Base-by-base conservation (phyloP, 176 grass and related monocot genomes). In the Oryza nivara region DNA sequence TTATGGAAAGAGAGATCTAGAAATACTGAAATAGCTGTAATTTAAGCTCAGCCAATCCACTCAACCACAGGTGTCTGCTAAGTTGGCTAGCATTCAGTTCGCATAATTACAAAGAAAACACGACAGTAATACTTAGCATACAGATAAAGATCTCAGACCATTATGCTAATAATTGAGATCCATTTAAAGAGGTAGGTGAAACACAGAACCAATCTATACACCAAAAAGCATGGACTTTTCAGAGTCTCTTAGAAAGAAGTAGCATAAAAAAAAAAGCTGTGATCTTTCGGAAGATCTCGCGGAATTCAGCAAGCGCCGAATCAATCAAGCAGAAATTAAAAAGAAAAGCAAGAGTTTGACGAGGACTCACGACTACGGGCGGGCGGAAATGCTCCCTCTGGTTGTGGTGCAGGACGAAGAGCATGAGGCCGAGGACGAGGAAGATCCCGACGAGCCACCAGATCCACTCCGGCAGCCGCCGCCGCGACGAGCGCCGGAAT, bases 361-460 rank as follows among this genome's bases (percentile, higher is more conserved):
- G 40, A 36, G 20, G 54, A 89, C 85, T 89, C 44, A 99, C 97
- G 76, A 71, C 82, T 70, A 92, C 26, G 32, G 91, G 84, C 23
- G 84, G 82, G 45, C 86, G 73, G 41, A 90, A 90, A 77, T 94
- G 89, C 84, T 92, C 97, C 88, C 87, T 92, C 35, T 94, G 94
- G 69, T 87, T 93, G 80, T 99, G 97, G 77, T 99, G 97, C 43
- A 99, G 88, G 82, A 92, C 84, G 68, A 99, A 99, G 60, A 99
- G 93, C 82, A 99, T 70, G 74, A 99, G 74, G 49, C 89, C 96
- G 26, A 90, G 84, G 11, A 94, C 13, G 58, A 96, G 28, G 76
- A 94, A 96, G 58, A 96, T 88, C 88, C 89, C 93, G 75, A 99
- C 78, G 47, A 99, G 84, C 81, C 73, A 91, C 93, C 96, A 99